phyloP scores from a whole-genome alignment of 495 filamentous ascomycete species.

The Cryomyces minteri region DNA sequence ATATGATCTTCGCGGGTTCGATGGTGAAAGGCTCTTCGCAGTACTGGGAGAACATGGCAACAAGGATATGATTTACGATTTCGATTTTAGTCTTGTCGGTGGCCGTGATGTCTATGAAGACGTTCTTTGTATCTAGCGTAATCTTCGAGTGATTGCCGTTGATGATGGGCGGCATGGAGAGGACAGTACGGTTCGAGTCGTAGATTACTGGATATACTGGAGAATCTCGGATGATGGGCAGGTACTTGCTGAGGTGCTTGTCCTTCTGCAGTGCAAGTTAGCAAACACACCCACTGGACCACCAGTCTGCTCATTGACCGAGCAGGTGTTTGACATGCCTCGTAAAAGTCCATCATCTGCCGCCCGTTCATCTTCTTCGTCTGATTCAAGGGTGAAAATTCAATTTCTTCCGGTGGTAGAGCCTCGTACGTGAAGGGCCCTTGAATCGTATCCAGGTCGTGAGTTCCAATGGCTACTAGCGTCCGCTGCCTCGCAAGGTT shows the following conservation, averaged over 20 bases:
- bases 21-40: slow-evolving; percentile 75
- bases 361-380: slow-evolving; percentile 68
- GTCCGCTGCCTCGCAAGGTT: slow-evolving; percentile 89
- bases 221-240: slow-evolving; percentile 85
- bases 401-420: slow-evolving; percentile 76
- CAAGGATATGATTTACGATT: slow-evolving; percentile 85
- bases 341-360: slow-evolving; percentile 88
- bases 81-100: slow-evolving; percentile 93
- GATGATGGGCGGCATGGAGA: slow-evolving; percentile 93
- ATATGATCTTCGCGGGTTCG: slow-evolving; percentile 81
- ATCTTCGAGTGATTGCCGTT: slow-evolving; percentile 96
- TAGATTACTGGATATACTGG: slow-evolving; percentile 95
- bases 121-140: slow-evolving; percentile 66
- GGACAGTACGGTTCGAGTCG: slow-evolving; percentile 71
- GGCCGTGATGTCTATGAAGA: slow-evolving; percentile 96
- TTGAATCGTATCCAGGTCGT: slow-evolving; percentile 84
- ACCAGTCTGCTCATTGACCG: not conserved
- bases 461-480: slow-evolving; percentile 88
- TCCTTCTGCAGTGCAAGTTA: slow-evolving; percentile 38
- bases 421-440: slow-evolving; percentile 97
- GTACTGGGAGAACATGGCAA: slow-evolving; percentile 94
- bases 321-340: slow-evolving; percentile 24
- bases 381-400: slow-evolving; percentile 83
- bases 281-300: not conserved
- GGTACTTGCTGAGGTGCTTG: slow-evolving; percentile 59